Conservation (phyloP, 805 yeast genomes). For the Blastobotrys muscicola region DNA sequence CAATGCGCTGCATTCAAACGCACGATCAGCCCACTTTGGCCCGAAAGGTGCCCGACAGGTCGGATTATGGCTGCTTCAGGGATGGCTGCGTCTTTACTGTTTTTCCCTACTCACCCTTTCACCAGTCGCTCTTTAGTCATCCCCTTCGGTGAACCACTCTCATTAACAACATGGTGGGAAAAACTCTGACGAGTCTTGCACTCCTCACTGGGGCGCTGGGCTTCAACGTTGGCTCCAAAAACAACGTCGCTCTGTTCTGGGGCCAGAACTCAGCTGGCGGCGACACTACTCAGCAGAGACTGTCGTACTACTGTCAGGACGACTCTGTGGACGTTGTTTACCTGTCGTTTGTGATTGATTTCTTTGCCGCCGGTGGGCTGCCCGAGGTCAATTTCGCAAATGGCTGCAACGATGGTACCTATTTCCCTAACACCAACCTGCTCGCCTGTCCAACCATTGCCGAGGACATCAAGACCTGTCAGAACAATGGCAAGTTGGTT, state of each 20-base stretch:
- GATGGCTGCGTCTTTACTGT: too few relatives aligned
- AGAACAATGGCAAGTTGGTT: constrained; percentile 58
- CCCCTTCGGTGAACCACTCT: too few relatives aligned
- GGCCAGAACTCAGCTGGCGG: constrained; percentile 50
- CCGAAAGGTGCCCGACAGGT: too few relatives aligned
- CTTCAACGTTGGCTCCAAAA: too few relatives aligned
- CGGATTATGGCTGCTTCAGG: too few relatives aligned
- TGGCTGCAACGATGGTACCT: constrained; percentile 22
- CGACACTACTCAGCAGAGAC: constrained; percentile 38
- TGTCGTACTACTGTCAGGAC: constrained; percentile 51
- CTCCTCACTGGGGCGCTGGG: too few relatives aligned
- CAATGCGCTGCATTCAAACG: too few relatives aligned
- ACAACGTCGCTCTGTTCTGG: constrained; percentile 45
- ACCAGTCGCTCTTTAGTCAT: too few relatives aligned
- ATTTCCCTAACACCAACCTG: constrained; percentile 27
- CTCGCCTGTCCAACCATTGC: constrained; percentile 39
- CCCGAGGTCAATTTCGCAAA: constrained; percentile 4
- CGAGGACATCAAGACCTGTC: constrained; percentile 62
- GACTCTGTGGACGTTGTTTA: constrained; percentile 51
- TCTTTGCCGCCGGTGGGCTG: constrained; percentile 18
- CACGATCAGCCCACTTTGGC: too few relatives aligned
- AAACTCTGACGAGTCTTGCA: too few relatives aligned
- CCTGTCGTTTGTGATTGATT: constrained; percentile 56
- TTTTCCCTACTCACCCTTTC: too few relatives aligned
- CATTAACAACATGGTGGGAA: too few relatives aligned